Evolutionary conservation across 106 monocot species (phyloP).

Genomic region (Narthecium ossifragum): DNA sequence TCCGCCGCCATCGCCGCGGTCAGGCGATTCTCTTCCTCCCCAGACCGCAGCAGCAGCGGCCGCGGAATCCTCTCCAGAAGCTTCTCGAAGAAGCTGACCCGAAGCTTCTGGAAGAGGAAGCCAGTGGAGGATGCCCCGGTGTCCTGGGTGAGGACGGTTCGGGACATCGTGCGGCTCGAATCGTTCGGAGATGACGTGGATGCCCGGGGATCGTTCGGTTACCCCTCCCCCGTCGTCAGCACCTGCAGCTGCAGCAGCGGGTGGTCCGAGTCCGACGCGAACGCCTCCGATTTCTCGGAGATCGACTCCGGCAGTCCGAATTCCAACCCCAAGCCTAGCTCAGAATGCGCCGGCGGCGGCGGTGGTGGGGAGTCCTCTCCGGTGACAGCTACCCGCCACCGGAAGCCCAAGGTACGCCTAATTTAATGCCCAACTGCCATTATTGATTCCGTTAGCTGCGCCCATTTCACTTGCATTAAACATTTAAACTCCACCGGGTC

Average conservation of each 20-base stretch:
- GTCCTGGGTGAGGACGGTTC: background rate
- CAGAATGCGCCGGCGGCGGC: background rate
- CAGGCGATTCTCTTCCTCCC: background rate
- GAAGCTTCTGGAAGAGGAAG: slow-evolving; percentile 11
- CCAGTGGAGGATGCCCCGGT: background rate
- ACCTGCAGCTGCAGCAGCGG: slow-evolving; percentile 19
- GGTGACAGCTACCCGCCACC: background rate
- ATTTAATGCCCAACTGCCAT: background rate
- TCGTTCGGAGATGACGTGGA: slow-evolving; percentile 10
- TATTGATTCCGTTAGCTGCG: background rate
- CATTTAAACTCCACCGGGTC: no score
- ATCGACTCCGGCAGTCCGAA: slow-evolving; percentile 8
- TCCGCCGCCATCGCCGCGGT: background rate
- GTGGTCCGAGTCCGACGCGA: slow-evolving; percentile 6
- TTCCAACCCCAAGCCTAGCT: no score
- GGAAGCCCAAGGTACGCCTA: background rate
- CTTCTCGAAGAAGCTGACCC: slow-evolving; percentile 16
- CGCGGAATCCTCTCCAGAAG: slow-evolving; percentile 1
- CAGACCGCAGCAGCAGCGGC: background rate
- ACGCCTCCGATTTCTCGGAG: slow-evolving; percentile 19
- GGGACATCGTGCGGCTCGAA: slow-evolving; percentile 18
- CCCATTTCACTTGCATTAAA: background rate
- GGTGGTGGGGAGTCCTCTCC: background rate
- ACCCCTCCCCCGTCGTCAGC: background rate
- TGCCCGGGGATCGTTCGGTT: background rate